These are phyloP conservation scores for Lodderomyces jiufengensis DNA, from an alignment of 1,139 yeast species.

Conservation along the genomic window DNA sequence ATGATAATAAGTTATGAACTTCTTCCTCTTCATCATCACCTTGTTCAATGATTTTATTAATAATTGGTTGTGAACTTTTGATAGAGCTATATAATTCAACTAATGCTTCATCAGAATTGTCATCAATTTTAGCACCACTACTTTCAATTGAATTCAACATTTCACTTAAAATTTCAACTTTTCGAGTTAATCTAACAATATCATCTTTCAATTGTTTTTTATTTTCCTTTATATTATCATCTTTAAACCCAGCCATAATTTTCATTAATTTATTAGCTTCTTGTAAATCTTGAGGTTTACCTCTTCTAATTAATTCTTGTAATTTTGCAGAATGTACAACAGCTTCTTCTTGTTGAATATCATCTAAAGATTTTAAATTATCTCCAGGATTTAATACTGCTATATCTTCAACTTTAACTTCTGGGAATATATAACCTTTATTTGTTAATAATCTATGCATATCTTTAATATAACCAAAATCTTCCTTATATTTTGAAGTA, in stretches of 20 bases:
- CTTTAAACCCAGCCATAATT: constrained; percentile 96
- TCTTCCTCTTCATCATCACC: constrained; percentile 51
- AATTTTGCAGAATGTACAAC: constrained; percentile 91
- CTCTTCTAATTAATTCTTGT: constrained; percentile 92
- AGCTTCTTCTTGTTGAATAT: constrained; percentile 87
- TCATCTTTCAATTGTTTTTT: constrained; percentile 81
- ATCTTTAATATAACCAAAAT: constrained; percentile 86
- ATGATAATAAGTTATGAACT: constrained; percentile 58
- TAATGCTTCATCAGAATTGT: constrained; percentile 66
- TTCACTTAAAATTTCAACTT: constrained; percentile 86
- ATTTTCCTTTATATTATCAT: constrained; percentile 66
- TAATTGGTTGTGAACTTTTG: constrained; percentile 82
- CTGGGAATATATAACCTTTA: constrained; percentile 91
- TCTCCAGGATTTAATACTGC: constrained; percentile 94
- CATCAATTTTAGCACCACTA: constrained; percentile 47
- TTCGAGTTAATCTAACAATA: constrained; percentile 76
- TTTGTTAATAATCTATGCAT: constrained; percentile 88
- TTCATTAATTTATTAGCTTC: constrained; percentile 97
- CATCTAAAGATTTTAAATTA: constrained; percentile 82
- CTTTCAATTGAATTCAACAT: constrained; percentile 65
- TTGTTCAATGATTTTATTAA: constrained; percentile 80
- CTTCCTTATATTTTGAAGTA: constrained; percentile 86
- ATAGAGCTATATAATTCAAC: constrained; percentile 75
- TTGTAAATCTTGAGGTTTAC: constrained; percentile 90
- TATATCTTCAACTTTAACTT: constrained; percentile 82